These are phyloP conservation scores for Fragaria vesca DNA, from an alignment of 306 rosid species.

Conservation along the genomic window DNA sequence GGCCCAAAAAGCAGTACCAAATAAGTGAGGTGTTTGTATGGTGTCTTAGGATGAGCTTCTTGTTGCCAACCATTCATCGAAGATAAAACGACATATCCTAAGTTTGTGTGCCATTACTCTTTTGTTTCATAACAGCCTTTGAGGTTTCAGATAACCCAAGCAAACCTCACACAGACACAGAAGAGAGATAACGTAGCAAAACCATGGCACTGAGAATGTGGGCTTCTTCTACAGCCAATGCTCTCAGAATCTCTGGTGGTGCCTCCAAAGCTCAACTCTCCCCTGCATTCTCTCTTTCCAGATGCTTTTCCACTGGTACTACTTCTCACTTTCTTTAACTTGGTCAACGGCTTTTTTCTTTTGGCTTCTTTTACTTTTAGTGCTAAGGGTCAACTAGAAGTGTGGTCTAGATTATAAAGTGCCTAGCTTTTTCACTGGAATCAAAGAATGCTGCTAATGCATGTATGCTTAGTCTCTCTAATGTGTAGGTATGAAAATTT, in stretches of 20 bases:
- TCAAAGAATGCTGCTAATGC: not conserved
- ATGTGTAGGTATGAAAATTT: not conserved
- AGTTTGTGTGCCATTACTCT: not conserved
- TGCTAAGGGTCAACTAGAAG: not conserved
- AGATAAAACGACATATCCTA: conserved; percentile 48
- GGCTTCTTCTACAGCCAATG: conserved; percentile 96
- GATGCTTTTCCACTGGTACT: conserved; percentile 79
- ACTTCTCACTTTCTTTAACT: not conserved
- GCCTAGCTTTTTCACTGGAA: not conserved
- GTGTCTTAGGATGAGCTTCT: conserved; percentile 57
- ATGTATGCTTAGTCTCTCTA: not conserved
- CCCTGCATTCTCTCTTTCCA: conserved; percentile 62
- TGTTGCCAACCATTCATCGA: conserved; percentile 60
- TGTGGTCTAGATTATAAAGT: not conserved
- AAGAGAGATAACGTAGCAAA: not conserved
- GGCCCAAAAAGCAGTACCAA: not conserved
- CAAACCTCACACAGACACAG: not conserved
- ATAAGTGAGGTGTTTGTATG: not conserved
- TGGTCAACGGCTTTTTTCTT: not conserved
- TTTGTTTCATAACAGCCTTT: conserved; percentile 8
- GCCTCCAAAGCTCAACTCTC: conserved; percentile 58
- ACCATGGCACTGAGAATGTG: conserved; percentile 87
- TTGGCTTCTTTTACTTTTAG: not conserved
- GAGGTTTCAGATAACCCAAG: not conserved
- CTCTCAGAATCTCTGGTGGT: conserved; percentile 64